These are phyloP conservation scores for Leishmania major DNA, from an alignment of 208 protist species.

Conservation along the genomic window DNA sequence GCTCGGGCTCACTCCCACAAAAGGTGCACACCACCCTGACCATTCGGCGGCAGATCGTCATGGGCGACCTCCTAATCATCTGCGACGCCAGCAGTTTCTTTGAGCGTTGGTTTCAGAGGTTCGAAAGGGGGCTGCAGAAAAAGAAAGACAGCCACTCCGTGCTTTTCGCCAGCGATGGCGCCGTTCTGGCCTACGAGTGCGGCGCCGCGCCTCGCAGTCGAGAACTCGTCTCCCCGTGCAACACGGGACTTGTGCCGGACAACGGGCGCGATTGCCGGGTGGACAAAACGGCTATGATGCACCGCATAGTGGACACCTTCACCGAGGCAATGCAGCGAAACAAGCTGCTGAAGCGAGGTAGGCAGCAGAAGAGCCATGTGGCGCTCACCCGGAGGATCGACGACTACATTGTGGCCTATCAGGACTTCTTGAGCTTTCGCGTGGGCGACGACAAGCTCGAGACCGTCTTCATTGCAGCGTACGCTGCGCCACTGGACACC, in stretches of 20 bases:
- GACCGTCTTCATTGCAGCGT: slow-evolving; percentile 54
- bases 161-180: slow-evolving; percentile 37
- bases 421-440: slow-evolving; percentile 51
- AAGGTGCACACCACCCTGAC: slow-evolving; percentile 15
- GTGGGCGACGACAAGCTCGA: slow-evolving; percentile 7
- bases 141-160: slow-evolving; percentile 43
- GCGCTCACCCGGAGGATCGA: slow-evolving; percentile 18
- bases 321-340: neutral
- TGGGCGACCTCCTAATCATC: slow-evolving; percentile 17
- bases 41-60: slow-evolving; percentile 23
- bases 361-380: slow-evolving; percentile 7
- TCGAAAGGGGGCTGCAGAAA: slow-evolving; percentile 43
- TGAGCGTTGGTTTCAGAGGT: slow-evolving; percentile 43
- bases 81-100: slow-evolving; percentile 37
- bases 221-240: neutral
- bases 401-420: slow-evolving; percentile 38
- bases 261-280: neutral
- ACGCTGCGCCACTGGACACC: slow-evolving; percentile 43
- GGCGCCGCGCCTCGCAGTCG: neutral
- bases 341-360: neutral
- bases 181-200: slow-evolving; percentile 39
- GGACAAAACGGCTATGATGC: slow-evolving; percentile 14
- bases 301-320: slow-evolving; percentile 37
- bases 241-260: neutral
- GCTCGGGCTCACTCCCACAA: neutral